Evolutionary conservation across 371 early-diverging fungal species (phyloP).

Genomic region (Basidiobolus meristosporus): DNA sequence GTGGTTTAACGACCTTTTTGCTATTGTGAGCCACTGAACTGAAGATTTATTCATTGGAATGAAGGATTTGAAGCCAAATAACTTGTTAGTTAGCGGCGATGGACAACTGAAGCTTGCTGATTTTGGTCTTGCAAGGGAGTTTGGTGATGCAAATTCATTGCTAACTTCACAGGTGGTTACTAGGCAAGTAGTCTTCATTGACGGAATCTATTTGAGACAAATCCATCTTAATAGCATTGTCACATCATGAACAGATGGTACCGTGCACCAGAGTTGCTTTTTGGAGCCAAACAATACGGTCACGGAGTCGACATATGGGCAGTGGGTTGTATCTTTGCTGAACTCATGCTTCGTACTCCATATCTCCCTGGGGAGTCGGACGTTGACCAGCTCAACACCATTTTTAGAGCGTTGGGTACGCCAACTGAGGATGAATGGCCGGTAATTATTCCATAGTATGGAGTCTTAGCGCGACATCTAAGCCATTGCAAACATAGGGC

Average conservation of each 20-base stretch:
- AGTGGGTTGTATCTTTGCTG: constrained; percentile 98
- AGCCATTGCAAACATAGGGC: constrained; percentile 17
- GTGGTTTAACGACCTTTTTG: not conserved
- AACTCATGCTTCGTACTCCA: constrained; percentile 91
- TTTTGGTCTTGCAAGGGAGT: constrained; percentile 96
- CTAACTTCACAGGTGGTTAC: constrained; percentile 94
- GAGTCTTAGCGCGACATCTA: not conserved
- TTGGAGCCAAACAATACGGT: constrained; percentile 83
- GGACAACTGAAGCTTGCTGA: constrained; percentile 97
- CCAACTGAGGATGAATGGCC: constrained; percentile 96
- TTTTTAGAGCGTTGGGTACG: constrained; percentile 91
- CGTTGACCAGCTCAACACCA: constrained; percentile 84
- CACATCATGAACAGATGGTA: constrained; percentile 67
- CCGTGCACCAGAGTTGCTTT: constrained; percentile 95
- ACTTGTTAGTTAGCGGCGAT: constrained; percentile 79
- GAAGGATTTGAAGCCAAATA: constrained; percentile 99
- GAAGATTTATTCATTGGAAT: too few relatives aligned
- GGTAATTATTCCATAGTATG: constrained; percentile 14
- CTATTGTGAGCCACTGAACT: not conserved
- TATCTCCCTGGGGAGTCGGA: constrained; percentile 91
- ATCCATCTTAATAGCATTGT: not conserved
- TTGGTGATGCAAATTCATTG: constrained; percentile 54
- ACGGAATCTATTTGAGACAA: too few relatives aligned
- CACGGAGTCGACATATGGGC: constrained; percentile 97
- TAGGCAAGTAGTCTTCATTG: constrained; percentile 17